phyloP scores from a whole-genome alignment of 106 monocot species.

The Agapanthus africanus region DNA sequence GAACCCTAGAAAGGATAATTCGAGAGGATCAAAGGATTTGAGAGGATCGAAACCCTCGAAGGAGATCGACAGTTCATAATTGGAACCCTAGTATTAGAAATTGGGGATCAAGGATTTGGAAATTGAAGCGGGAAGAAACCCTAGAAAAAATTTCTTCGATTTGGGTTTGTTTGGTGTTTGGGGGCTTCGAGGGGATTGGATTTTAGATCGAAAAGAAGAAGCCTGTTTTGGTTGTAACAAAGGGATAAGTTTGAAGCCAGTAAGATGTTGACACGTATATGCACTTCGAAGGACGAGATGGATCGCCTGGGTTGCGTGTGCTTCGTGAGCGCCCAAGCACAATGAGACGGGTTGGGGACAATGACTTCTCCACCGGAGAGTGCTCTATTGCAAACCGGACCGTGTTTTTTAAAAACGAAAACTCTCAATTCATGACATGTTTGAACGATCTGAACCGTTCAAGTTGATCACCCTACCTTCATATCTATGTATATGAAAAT shows the following conservation, averaged over 20 bases:
- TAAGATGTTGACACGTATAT: conserved; percentile 2
- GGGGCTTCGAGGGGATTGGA: conserved; percentile 20
- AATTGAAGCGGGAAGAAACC: conserved; percentile 3
- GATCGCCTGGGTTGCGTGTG: too few species aligned
- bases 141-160: background rate
- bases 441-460: too few species aligned
- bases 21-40: too few species aligned
- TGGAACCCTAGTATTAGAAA: conserved; percentile 5
- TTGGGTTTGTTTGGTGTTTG: conserved; percentile 7
- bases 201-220: conserved; percentile 3
- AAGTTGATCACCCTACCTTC: too few species aligned
- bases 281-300: background rate
- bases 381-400: too few species aligned
- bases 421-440: too few species aligned
- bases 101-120: background rate
- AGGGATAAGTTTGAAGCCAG: background rate
- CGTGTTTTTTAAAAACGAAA: too few species aligned
- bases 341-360: too few species aligned
- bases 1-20: too few species aligned
- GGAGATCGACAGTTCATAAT: background rate
- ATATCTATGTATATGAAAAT: too few species aligned
- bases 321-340: too few species aligned
- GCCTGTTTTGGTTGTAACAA: background rate
- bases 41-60: conserved; percentile 10
- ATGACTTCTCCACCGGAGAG: too few species aligned